Conservation (phyloP, 2,329 filamentous ascomycete species). For the Fusarium goolgardi region DNA sequence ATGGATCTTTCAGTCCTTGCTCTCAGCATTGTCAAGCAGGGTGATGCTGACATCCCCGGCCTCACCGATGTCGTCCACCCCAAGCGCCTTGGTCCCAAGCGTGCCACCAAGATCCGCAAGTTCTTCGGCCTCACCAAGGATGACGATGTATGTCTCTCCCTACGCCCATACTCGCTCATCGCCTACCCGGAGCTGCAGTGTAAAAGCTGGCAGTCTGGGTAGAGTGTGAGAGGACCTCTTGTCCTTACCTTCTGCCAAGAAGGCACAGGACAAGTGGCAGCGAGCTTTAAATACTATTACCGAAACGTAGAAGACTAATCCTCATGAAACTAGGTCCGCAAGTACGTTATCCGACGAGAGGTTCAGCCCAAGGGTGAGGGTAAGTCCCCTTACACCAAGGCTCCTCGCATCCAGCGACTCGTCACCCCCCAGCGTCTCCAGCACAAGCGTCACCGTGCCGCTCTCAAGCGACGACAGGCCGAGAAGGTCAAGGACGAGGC, state of each 20-base stretch:
- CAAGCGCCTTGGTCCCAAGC: constrained; percentile 99
- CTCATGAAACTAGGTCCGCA: constrained; percentile 78
- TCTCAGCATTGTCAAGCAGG: constrained; percentile 97
- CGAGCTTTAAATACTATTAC: constrained; percentile 41
- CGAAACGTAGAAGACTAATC: constrained; percentile 52
- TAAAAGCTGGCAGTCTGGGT: constrained; percentile 60
- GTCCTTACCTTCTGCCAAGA: constrained; percentile 17
- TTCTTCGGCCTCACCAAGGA: constrained; percentile 99
- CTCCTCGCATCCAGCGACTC: constrained; percentile 99
- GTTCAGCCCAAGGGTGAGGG: constrained; percentile 97
- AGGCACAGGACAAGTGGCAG: constrained; percentile 33
- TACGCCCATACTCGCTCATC: constrained; percentile 70
- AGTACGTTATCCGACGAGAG: constrained; percentile 99
- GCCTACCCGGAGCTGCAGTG: constrained; percentile 71
- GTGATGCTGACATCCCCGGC: constrained; percentile 92
- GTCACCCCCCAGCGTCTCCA: constrained; percentile 99
- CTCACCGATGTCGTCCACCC: constrained; percentile 98
- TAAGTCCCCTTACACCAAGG: constrained; percentile 99
- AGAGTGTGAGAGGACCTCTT: constrained; percentile 68
- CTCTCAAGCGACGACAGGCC: constrained; percentile 97
- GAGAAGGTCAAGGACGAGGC: constrained; percentile 99
- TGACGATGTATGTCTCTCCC: constrained; percentile 92
- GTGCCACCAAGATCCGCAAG: constrained; percentile 98
- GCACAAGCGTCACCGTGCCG: constrained; percentile 98
- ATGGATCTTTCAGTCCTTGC: constrained; percentile 95